Evolutionary conservation across 2,329 filamentous ascomycete species (phyloP), one percentile per base, ranked within the genome.

Genomic region (Diaporthe ilicicola): DNA sequence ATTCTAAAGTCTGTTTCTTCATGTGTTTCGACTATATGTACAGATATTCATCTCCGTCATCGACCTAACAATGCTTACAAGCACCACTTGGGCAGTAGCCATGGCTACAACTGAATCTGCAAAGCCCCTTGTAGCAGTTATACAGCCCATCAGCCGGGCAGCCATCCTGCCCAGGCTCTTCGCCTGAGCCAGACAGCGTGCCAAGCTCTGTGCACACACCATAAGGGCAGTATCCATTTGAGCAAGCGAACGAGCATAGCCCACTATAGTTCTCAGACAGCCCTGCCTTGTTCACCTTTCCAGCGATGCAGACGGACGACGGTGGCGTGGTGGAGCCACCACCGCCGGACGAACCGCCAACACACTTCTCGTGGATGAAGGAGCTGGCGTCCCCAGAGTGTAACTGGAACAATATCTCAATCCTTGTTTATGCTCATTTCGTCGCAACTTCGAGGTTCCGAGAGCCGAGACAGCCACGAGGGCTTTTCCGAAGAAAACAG

Each of bases 41-140:
- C 32, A 34, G 32, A 34, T 9, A 34, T 9, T 4, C 9, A 42
- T 2, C 1, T 1, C 44, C 24, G 1, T 29, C 17, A 8, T 32
- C 6, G 7, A 13, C 3, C 27, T 70, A 70, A 15, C 68, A 70
- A 22, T 19, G 1, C 22, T 44, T 27, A 37, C 68, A 70, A 17
- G 68, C 68, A 24, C 54, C 56, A n/a, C n/a, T 3, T 2, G 68
- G 68, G 39, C 68, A 70, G 59, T 70, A 70, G 3, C 68, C 68
- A 13, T 55, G 68, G 56, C 46, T 62, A 13, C 65, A 67, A 37
- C 53, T 55, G 27, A 55, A 67, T 51, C 65, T 67, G 65, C 65
- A 67, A 15, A 67, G 65, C 4, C 65, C 65, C n/a, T 42, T 46
- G 37, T 67, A 67, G 39, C 65, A 56, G 7, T 67, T 51, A 34